A percentile compares a stretch with the other conserved stretches of the same genome.
phyloP scores from a whole-genome alignment of 768 basidiomycete species.

The Sarcomyxa edulis region DNA sequence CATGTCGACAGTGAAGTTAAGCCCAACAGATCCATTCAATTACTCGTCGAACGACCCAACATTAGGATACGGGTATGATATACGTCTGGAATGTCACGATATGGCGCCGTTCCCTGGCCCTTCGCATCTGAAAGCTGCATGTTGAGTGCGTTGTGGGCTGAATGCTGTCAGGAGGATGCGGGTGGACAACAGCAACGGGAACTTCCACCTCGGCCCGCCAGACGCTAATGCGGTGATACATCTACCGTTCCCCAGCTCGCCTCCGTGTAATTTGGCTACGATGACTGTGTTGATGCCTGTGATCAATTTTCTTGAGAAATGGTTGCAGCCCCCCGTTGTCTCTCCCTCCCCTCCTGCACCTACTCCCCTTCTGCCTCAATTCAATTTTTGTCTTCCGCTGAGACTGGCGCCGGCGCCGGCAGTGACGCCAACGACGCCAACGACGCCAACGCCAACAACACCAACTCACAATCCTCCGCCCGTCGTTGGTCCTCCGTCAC shows the following conservation, averaged over 20 bases:
- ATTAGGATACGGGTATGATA: slow-evolving; percentile 65
- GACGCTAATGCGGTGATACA: slow-evolving; percentile 70
- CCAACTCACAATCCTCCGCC: slow-evolving; percentile 3
- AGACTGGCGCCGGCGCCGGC: neutral
- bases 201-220: slow-evolving; percentile 65
- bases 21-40: slow-evolving; percentile 43
- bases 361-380: slow-evolving; percentile 7
- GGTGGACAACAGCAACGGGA: slow-evolving; percentile 13
- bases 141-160: slow-evolving; percentile 65
- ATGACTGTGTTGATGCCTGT: slow-evolving; percentile 57
- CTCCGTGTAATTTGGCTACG: slow-evolving; percentile 45
- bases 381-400: slow-evolving; percentile 25
- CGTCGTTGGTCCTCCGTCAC: slow-evolving; percentile 8
- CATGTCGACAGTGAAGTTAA: too few relatives aligned
- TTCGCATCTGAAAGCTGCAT: slow-evolving; percentile 62
- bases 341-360: slow-evolving; percentile 13
- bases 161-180: slow-evolving; percentile 30
- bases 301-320: slow-evolving; percentile 62
- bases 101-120: slow-evolving; percentile 68
- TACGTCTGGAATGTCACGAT: slow-evolving; percentile 88
- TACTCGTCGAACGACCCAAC: slow-evolving; percentile 38
- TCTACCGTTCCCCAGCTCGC: slow-evolving; percentile 70
- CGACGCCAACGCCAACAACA: slow-evolving; percentile 15
- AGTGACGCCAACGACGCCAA: slow-evolving; percentile 14
- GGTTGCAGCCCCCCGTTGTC: slow-evolving; percentile 41